phyloP scores from a whole-genome alignment of 345 rosid species.

The Psidium guajava region DNA sequence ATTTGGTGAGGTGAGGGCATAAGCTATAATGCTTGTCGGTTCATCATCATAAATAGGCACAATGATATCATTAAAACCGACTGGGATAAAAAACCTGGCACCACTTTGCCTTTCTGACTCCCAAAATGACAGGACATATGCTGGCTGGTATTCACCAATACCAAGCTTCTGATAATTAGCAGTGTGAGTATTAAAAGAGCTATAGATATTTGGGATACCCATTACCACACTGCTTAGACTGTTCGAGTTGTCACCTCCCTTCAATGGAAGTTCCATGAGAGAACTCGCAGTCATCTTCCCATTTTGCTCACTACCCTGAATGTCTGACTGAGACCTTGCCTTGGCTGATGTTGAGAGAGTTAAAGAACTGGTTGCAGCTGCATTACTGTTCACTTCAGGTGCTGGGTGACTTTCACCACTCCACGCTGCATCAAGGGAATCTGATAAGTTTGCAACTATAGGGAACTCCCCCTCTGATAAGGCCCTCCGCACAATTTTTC shows the following conservation, averaged over 20 bases:
- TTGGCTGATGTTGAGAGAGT: not conserved
- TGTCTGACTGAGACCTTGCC: constrained; percentile 6
- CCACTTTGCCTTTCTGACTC: constrained; percentile 63
- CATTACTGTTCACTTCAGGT: constrained; percentile 8
- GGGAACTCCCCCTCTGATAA: constrained; percentile 46
- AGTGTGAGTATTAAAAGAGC: constrained; percentile 26
- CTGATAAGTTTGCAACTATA: constrained; percentile 32
- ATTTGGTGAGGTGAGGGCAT: constrained; percentile 63
- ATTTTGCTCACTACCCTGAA: constrained; percentile 8
- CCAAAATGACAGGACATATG: constrained; percentile 46
- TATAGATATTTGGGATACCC: constrained; percentile 17
- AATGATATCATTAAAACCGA: constrained; percentile 53
- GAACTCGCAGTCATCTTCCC: constrained; percentile 14
- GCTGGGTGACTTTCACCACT: constrained; percentile 38
- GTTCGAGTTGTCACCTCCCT: constrained; percentile 14
- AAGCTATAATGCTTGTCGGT: constrained; percentile 82
- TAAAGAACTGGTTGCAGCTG: not conserved
- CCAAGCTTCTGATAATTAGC: constrained; percentile 40
- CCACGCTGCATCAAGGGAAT: constrained; percentile 77
- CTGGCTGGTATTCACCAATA: constrained; percentile 50
- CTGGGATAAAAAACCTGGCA: constrained; percentile 61
- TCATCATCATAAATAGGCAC: constrained; percentile 92
- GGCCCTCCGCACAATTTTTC: constrained; percentile 24
- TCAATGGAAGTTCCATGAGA: constrained; percentile 7
- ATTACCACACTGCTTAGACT: not conserved